Evolutionary conservation across 2,329 filamentous ascomycete genomes (phyloP), one percentile per base, ranked within the genome.

Genomic region (Beauveria pseudobassiana): DNA sequence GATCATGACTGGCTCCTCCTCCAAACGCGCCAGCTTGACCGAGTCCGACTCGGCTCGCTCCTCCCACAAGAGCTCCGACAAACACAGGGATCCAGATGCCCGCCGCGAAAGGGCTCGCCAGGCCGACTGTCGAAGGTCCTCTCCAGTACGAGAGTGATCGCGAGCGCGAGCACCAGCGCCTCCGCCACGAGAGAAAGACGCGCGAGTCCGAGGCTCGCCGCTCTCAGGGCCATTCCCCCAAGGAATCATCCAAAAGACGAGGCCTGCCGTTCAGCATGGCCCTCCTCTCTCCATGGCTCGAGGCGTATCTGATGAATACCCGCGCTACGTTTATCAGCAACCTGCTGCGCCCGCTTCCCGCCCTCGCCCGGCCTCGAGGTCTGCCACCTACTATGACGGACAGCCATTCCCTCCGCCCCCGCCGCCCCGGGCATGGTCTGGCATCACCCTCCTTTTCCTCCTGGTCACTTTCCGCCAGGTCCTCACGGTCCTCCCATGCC

Each of bases 21-120:
- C 71, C 61, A 50, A 67, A 57, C 69, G 66, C 51, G 68, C 72
- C 59, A 70, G 64, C 40, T 65, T 75, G 45, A 75, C 73, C 64
- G 78, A 79, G 66, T 77, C 78, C 54, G 76, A 81, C 66, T 73
- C 77, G 46, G 79, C 76, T 18, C 70, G 74, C 43, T 77, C 77
- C 34, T 73, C 75, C 5, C 64, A 67, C 22, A 72, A 71, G 45
- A 22, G 52, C 48, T 54, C 49, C 57, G 57, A 59, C 38, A 67
- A 67, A 40, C 67, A 73, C 12, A 67, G 64, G 14, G 70, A 70
- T 16, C 12, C 57, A 49, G 57, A 59, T 9, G 24, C 46, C 38
- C 48, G 49, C 50, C 51, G 50, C 30, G 50, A 54, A 6, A 54
- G 42, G 22, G n/a, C 42, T 43, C 59, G 50, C 3, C 49, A 50